phyloP scores from a whole-genome alignment of 163 green algal species.

The Chlamydomonas reinhardtii region DNA sequence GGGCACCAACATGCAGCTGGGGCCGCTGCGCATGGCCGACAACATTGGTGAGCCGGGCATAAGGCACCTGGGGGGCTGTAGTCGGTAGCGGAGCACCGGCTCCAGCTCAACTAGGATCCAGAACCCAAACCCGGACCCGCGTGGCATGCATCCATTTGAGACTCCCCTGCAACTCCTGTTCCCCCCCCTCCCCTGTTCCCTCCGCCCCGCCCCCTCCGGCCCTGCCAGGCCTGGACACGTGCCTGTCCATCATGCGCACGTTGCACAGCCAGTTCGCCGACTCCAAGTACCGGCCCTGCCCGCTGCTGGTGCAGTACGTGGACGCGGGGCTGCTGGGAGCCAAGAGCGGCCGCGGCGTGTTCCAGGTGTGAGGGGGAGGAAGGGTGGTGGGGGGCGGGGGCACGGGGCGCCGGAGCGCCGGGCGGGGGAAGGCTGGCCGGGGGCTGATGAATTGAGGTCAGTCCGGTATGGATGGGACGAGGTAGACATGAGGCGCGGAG shows the following conservation, averaged over 20 bases:
- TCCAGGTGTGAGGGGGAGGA: conserved; percentile 37
- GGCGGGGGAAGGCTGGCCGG: no score
- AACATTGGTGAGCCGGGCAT: conserved; percentile 77
- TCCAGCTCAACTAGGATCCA: no score
- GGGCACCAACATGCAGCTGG: conserved; percentile 92
- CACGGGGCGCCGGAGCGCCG: no score
- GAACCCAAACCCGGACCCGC: no score
- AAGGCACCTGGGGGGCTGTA: no score
- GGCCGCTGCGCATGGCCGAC: conserved; percentile 90
- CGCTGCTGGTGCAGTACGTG: conserved; percentile 81
- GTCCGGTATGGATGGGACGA: no score
- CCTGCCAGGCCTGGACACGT: conserved; percentile 88
- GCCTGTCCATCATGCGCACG: conserved; percentile 92
- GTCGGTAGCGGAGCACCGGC: no score
- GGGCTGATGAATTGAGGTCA: no score
- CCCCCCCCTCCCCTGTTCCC: conserved; percentile 1
- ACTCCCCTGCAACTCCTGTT: no score
- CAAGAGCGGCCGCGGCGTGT: conserved; percentile 38
- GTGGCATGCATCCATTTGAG: no score
- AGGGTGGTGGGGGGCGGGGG: no score
- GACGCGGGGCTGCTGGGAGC: conserved; percentile 36
- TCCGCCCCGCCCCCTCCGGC: not conserved
- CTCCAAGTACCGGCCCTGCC: conserved; percentile 95
- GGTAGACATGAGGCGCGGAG: no score
- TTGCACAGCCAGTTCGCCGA: conserved; percentile 88